A percentile compares a stretch with the other conserved stretches of the same genome.
phyloP scores from a whole-genome alignment of 2,329 filamentous ascomycete genomes.

The Nemania sp. region DNA sequence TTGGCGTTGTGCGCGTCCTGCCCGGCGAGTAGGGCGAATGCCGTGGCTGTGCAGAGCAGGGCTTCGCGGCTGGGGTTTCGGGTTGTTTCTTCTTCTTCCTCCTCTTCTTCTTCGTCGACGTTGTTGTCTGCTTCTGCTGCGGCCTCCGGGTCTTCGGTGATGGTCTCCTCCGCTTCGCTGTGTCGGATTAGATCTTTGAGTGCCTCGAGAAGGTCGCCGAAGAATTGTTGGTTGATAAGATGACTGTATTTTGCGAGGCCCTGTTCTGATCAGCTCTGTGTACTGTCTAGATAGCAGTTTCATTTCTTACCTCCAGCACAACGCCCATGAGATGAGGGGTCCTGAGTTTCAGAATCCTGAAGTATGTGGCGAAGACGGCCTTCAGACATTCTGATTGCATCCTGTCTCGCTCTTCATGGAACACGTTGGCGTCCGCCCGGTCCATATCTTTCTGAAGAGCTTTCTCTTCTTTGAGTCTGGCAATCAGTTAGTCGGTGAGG shows the following conservation, averaged over 20 bases:
- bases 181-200: constrained; percentile 88
- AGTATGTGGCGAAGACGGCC: constrained; percentile 92
- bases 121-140: constrained; percentile 36
- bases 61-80: constrained; percentile 84
- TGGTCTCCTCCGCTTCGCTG: constrained; percentile 61
- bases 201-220: constrained; percentile 91
- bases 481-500: constrained; percentile 36
- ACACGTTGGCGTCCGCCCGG: constrained; percentile 86
- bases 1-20: constrained; percentile 89
- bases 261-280: constrained; percentile 47
- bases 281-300: not conserved
- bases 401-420: constrained; percentile 87
- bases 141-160: constrained; percentile 48
- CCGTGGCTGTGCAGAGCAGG: constrained; percentile 92
- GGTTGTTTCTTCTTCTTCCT: constrained; percentile 45
- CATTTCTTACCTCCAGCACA: constrained; percentile 49
- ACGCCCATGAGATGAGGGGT: constrained; percentile 90
- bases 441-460: constrained; percentile 90
- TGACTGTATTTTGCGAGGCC: constrained; percentile 92
- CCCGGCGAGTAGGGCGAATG: constrained; percentile 92
- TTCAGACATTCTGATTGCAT: constrained; percentile 97
- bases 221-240: constrained; percentile 98
- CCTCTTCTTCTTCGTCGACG: constrained; percentile 54
- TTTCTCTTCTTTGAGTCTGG: constrained; percentile 75
- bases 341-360: constrained; percentile 86